Percentiles rank a stretch among this genome's conserved stretches.
phyloP scores from a whole-genome alignment of 805 yeast genomes.

The Saturnispora diversa region DNA sequence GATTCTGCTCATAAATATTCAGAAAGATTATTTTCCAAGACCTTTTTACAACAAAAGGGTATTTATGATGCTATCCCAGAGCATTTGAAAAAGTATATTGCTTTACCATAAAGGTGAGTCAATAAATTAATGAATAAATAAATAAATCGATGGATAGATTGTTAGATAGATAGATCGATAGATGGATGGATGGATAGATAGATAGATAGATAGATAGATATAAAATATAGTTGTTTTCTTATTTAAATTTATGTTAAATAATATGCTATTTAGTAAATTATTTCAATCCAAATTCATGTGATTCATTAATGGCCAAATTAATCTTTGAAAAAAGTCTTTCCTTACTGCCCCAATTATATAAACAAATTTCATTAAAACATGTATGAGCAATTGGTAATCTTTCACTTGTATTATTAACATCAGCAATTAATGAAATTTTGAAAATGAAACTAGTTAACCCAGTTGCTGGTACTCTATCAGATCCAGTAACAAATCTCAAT shows the following conservation, averaged over 20 bases:
- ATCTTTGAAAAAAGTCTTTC: conserved; percentile 54
- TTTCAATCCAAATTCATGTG: conserved; percentile 71
- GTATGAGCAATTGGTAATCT: conserved; percentile 85
- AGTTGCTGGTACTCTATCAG: conserved; percentile 88
- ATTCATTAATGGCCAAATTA: conserved; percentile 61
- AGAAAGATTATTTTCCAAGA: conserved; percentile 66
- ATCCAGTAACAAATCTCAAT: conserved; percentile 76
- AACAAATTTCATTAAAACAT: conserved; percentile 83
- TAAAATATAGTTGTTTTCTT: not conserved
- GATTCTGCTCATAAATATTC: conserved; percentile 89
- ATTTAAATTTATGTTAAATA: not conserved
- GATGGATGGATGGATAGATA: not conserved
- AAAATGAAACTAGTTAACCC: conserved; percentile 74
- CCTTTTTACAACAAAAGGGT: conserved; percentile 67
- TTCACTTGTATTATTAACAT: conserved; percentile 31
- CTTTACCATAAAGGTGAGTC: conserved; percentile 27
- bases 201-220: not conserved
- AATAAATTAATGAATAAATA: not conserved
- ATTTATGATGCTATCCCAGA: conserved; percentile 62
- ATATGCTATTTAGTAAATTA: not conserved
- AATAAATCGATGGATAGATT: not conserved
- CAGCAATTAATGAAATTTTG: conserved; percentile 37
- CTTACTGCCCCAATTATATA: conserved; percentile 54
- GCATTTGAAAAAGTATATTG: conserved; percentile 60
- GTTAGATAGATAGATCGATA: not conserved